Percentiles rank a stretch among this genome's conserved stretches.
Conservation (phyloP, 2,329 filamentous ascomycete species). For the Neonectria sp. region DNA sequence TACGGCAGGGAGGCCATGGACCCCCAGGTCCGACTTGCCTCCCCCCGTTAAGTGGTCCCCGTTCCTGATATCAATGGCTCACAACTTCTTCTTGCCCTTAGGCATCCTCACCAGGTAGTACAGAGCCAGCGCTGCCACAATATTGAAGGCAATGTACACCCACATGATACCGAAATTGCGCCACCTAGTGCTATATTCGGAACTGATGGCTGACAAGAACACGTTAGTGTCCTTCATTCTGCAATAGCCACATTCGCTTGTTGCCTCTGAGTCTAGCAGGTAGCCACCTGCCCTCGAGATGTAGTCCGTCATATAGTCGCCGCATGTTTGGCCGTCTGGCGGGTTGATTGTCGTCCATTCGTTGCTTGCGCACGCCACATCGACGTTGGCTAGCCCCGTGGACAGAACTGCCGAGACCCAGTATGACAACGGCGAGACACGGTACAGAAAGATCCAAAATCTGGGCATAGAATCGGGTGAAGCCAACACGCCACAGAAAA, state of each 20-base stretch:
- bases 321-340: slow-evolving; percentile 69
- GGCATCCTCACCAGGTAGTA: slow-evolving; percentile 70
- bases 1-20: no score
- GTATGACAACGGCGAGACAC: slow-evolving; percentile 86
- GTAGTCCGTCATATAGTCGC: slow-evolving; percentile 69
- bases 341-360: slow-evolving; percentile 80
- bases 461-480: slow-evolving; percentile 68
- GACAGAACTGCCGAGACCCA: slow-evolving; percentile 80
- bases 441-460: slow-evolving; percentile 66
- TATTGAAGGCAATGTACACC: slow-evolving; percentile 71
- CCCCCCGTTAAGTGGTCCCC: background rate
- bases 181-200: slow-evolving; percentile 73
- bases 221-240: slow-evolving; percentile 64
- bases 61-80: background rate
- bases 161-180: slow-evolving; percentile 77
- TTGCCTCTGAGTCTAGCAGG: slow-evolving; percentile 65
- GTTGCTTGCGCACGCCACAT: slow-evolving; percentile 75
- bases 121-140: slow-evolving; percentile 65
- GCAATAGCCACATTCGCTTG: slow-evolving; percentile 69
- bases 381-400: slow-evolving; percentile 76
- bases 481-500: slow-evolving; percentile 35
- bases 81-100: slow-evolving; percentile 45
- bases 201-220: slow-evolving; percentile 63
- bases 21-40: no score
- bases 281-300: slow-evolving; percentile 65